phyloP scores from a whole-genome alignment of 768 basidiomycete species.

The Russula foetens region DNA sequence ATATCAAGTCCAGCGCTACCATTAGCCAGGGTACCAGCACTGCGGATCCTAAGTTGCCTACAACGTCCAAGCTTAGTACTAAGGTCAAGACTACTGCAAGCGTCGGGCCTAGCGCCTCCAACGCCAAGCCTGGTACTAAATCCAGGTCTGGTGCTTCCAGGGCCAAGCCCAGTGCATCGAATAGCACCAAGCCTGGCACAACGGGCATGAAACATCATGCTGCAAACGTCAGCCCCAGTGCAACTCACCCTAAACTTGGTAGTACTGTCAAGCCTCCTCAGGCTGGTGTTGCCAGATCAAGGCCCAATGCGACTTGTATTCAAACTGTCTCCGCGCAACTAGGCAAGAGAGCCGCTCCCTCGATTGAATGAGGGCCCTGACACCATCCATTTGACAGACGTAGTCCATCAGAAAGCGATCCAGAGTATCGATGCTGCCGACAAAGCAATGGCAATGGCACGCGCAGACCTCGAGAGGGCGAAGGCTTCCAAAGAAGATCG shows the following conservation, averaged over 20 bases:
- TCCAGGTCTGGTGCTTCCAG: too few species aligned
- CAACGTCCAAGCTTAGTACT: neutral
- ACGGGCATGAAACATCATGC: neutral
- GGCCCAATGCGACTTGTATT: neutral
- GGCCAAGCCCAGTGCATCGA: too few species aligned
- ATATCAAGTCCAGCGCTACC: neutral
- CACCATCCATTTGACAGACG: neutral
- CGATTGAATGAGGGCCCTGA: neutral
- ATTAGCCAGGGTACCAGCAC: neutral
- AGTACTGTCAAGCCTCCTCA: too few species aligned
- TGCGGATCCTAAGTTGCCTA: neutral
- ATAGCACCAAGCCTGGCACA: too few species aligned
- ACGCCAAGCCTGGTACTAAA: neutral
- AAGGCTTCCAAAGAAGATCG: neutral
- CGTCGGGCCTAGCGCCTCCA: neutral
- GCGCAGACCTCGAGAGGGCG: neutral
- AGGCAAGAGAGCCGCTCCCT: neutral
- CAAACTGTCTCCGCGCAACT: neutral
- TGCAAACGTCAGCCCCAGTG: neutral
- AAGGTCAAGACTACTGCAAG: neutral
- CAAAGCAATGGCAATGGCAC: neutral
- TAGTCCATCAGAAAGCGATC: neutral
- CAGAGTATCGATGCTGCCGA: slow-evolving; percentile 2
- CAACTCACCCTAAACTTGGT: too few species aligned
- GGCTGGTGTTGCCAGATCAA: neutral